Base-by-base conservation (phyloP, 768 basidiomycete genomes). In the Termitomyces sp. region DNA sequence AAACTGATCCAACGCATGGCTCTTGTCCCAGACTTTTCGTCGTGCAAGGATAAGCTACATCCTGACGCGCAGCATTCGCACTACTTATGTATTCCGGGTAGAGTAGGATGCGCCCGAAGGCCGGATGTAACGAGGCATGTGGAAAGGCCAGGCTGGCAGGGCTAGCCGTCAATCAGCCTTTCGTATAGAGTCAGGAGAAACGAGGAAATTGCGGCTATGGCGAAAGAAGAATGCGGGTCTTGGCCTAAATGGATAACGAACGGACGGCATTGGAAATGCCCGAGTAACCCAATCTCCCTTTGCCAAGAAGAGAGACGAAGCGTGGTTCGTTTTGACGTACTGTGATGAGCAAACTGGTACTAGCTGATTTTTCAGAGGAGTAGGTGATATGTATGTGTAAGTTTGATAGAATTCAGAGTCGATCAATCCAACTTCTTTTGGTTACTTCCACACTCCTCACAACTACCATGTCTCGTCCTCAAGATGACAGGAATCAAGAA, bases 401-500 rank as follows among this genome's bases (percentile, higher is more conserved):
- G 22, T 36, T 51, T 51, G 35, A 36, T 50, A 47, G 10, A 48
- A 11, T 20, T 26, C 14, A 32, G 7, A 40, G 18, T 47, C 35
- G 33, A 51, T 52, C 61, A 62, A 64, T 54, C 60, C 56, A 40
- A 59, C 35, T 30, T 14, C 53, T 55, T 52, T 48, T 36, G 22
- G 40, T 44, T 10, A 50, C 28, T 18, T 47, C 13, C 16, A 43
- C 14, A 36, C 8, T 50, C 51, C 58, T 57, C 54, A 52, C 52
- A 49, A 45, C 58, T 51, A 66, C 57, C 59, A 84, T 84, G 82
- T 84, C 82, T 56, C 80, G 89, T 58, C 86, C 87, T 54, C 88
- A 90, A 69, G 91, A 93, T 70, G 92, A 94, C 73, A 82, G 91
- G 64, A 94, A 94, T 67, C 92, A 93, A 68, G 92, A 94, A 68